Conservation (phyloP, 345 rosid species). For the Dovyalis caffra region DNA sequence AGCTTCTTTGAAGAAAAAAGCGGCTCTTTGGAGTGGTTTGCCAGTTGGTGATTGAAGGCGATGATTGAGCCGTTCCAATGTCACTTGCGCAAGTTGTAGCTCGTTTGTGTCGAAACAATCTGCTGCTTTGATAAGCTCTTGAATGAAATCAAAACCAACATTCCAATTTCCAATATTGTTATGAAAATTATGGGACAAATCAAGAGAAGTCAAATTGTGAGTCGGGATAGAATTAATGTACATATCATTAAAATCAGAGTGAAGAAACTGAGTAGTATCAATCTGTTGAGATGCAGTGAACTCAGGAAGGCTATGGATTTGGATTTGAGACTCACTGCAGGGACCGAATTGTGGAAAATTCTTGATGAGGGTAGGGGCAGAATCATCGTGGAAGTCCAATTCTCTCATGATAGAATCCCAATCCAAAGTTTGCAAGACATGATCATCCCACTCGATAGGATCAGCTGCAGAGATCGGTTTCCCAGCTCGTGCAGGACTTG, state of each 20-base stretch:
- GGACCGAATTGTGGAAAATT: constrained; percentile 15
- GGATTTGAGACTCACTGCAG: constrained; percentile 12
- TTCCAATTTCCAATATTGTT: constrained; percentile 1
- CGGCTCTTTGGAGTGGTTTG: constrained; percentile 81
- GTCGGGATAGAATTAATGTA: constrained; percentile 34
- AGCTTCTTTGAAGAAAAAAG: constrained; percentile 88
- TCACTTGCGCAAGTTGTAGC: constrained; percentile 68
- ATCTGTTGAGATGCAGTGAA: constrained; percentile 14
- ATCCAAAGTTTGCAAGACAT: constrained; percentile 62
- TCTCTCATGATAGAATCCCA: constrained; percentile 93
- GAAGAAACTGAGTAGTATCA: constrained; percentile 21
- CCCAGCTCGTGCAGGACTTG: constrained; percentile 38
- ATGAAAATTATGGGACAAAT: constrained; percentile 30
- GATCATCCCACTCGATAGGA: constrained; percentile 53
- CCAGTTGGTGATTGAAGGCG: constrained; percentile 59
- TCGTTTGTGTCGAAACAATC: constrained; percentile 82
- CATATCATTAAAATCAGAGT: constrained; percentile 51
- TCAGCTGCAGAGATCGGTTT: constrained; percentile 28
- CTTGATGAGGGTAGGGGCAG: constrained; percentile 32
- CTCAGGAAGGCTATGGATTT: constrained; percentile 28
- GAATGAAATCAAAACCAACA: constrained; percentile 50
- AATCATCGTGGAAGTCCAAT: constrained; percentile 66
- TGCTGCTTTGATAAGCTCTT: constrained; percentile 76
- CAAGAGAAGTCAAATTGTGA: constrained; percentile 18
- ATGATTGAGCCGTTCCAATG: constrained; percentile 73